These are phyloP conservation scores for Fusarium nurragi DNA, from an alignment of 2,329 filamentous ascomycete genomes.

Conservation along the genomic window DNA sequence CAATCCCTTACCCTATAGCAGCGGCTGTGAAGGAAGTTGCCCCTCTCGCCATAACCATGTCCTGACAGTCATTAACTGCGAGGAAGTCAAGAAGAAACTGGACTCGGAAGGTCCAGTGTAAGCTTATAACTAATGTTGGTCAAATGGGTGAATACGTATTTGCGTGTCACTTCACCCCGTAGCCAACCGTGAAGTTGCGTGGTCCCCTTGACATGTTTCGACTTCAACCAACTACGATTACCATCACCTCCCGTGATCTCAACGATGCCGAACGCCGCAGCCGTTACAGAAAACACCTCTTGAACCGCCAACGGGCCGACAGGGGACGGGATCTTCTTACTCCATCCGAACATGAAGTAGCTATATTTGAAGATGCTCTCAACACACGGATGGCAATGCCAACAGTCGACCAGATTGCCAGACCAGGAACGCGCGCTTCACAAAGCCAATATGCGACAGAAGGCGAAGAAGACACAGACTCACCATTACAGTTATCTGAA, in stretches of 20 bases:
- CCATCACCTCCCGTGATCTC: conserved; percentile 28
- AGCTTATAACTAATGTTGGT: too few relatives aligned
- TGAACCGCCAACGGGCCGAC: not conserved
- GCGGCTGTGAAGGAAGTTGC: not conserved
- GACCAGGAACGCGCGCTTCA: not conserved
- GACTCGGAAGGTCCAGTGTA: not conserved
- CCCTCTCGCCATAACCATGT: not conserved
- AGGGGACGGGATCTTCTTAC: not conserved
- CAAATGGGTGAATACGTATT: too few relatives aligned
- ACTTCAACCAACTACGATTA: conserved; percentile 32
- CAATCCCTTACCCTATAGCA: not conserved
- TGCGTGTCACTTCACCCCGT: not conserved
- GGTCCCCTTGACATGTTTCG: conserved; percentile 30
- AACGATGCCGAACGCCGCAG: conserved; percentile 34
- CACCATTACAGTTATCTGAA: not conserved
- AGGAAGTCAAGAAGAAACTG: not conserved
- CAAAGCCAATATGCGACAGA: not conserved
- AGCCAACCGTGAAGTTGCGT: not conserved
- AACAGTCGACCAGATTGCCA: not conserved
- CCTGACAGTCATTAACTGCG: not conserved
- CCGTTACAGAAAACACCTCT: conserved; percentile 34
- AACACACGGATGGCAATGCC: not conserved
- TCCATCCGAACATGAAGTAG: not conserved
- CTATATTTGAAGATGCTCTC: not conserved
- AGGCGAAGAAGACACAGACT: not conserved